Base-by-base conservation (phyloP, 2,329 filamentous ascomycete genomes). In the Trichoderma lentiforme region DNA sequence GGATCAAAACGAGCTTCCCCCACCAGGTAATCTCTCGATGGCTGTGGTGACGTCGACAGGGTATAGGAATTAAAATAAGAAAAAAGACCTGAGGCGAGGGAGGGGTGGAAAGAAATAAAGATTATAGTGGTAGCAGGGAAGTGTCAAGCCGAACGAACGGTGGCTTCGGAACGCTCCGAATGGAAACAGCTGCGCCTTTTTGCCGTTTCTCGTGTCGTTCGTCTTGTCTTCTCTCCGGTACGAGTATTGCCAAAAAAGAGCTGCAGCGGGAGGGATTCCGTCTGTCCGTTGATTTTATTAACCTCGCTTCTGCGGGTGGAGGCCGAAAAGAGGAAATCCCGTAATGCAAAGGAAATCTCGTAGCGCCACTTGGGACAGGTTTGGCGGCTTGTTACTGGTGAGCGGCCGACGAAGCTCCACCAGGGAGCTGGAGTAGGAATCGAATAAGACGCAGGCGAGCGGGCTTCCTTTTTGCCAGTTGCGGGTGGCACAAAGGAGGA, bases 11-110 rank as follows among this genome's bases (percentile, higher is more conserved):
- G 66, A 36, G 21, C 4, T 61, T 51, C 66, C 66, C 66, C 66
- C 66, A 61, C 66, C 66, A 51, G 56, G 66, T 43, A 69, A 69
- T 69, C 66, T 69, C 66, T 69, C 39, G 66, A 69, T 61, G 56
- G n/a, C 66, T 28, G 4, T 43, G 66, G 56, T 69, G 57, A 69
- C 66, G 66, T 62, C 57, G 66, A 60, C 66, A 53, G 18, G 57
- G 57, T 43, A 24, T n/a, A 28, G 66, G 28, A 43, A 69, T 34
- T 30, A 24, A 36, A 32, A 30, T 39, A 58, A 43, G 21, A 43
- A 39, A 30, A n/a, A 11, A 15, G 53, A 61, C 28, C 28, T 60
- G 56, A 60, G 56, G 56, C 28, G 56, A 61, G 6, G 60, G 21
- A 18, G 60, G 60, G 34, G 32, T 8, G 8, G 30, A n/a, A n/a